Evolutionary conservation across 768 basidiomycete genomes (phyloP), one percentile per base, ranked within the genome.

Genomic region (Pleurotus ostreatus): DNA sequence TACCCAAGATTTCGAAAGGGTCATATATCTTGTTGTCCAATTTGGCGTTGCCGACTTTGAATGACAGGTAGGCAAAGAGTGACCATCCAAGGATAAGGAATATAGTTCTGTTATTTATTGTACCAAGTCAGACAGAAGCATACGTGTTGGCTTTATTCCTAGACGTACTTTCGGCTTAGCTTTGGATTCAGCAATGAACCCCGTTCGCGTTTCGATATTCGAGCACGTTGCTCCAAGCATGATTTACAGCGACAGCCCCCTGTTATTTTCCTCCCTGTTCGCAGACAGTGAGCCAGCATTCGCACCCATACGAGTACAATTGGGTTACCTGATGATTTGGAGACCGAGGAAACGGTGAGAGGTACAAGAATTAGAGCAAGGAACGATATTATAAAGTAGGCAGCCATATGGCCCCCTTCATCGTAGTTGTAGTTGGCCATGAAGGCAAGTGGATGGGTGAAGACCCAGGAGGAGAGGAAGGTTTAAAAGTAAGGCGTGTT

Each of bases 1-100:
- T 82, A 15, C 89, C 94, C 22, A 99, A 78, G 63, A 98, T 96
- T 61, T 94, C 88, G 63, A 95, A 99, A 1, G 97, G 97, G 68
- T 98, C 83, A 69, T 98, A 99, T 11, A 95, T 67, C 62, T 83
- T 86, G 73, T 74, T 80, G 59, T 90, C 84, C 53, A 79, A 61
- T 61, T 81, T 76, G 57, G 81, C 73, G 49, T 74, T 76, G 6
- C 81, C 76, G 37, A 83, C 85, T 65, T 80, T 79, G 72, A 88
- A 87, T n/a, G 75, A 79, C 30, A 94, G 68, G 61, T 82, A 82
- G 6, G 74, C 85, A 56, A 94, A 83, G 1, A 83, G 54, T 7
- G 77, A 71, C 95, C 95, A 98, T 55, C 92, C 94, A 30, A 77
- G 67, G 15, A 82, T 60, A 12, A 92, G 72, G 49, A 90, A 68